Percentiles rank a stretch among this genome's conserved stretches.
phyloP scores from a whole-genome alignment of 2,329 filamentous ascomycete species.

The Aureobasidium lini region DNA sequence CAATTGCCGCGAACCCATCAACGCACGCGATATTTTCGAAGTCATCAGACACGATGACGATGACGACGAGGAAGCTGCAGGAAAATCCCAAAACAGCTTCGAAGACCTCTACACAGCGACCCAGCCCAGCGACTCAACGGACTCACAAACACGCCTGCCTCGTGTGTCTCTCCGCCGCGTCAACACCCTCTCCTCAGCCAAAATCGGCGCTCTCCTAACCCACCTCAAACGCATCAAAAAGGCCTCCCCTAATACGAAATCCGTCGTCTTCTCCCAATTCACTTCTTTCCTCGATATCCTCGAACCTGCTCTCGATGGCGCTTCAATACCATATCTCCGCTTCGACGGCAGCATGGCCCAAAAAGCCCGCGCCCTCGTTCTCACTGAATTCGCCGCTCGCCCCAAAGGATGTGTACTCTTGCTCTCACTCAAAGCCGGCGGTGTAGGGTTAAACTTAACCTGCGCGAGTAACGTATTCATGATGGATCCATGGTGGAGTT shows the following conservation, averaged over 20 bases:
- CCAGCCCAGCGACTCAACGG: constrained; percentile 20
- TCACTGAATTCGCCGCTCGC: constrained; percentile 58
- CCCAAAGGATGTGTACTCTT: constrained; percentile 65
- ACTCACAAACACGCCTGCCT: constrained; percentile 29
- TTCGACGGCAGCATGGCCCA: constrained; percentile 89
- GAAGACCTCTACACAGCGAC: constrained; percentile 32
- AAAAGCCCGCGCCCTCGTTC: constrained; percentile 69
- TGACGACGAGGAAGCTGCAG: constrained; percentile 31
- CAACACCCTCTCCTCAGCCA: constrained; percentile 69
- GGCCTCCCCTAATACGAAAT: constrained; percentile 65
- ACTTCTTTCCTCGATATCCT: constrained; percentile 93
- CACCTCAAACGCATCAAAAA: constrained; percentile 64
- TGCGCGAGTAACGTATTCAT: constrained; percentile 86
- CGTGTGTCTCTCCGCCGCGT: constrained; percentile 55
- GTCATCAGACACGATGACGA: constrained; percentile 68
- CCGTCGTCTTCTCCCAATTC: constrained; percentile 94
- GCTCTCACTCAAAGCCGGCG: constrained; percentile 79
- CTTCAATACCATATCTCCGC: constrained; percentile 71
- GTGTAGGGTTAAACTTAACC: constrained; percentile 88
- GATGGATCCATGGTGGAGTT: constrained; percentile 99
- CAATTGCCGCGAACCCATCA: constrained; percentile 79
- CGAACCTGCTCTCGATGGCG: constrained; percentile 65
- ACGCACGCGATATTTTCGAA: constrained; percentile 79
- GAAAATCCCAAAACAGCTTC: constrained; percentile 14
- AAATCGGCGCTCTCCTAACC: constrained; percentile 71